Conservation (phyloP, 257 asterid species). For the Penstemon barbatus region DNA sequence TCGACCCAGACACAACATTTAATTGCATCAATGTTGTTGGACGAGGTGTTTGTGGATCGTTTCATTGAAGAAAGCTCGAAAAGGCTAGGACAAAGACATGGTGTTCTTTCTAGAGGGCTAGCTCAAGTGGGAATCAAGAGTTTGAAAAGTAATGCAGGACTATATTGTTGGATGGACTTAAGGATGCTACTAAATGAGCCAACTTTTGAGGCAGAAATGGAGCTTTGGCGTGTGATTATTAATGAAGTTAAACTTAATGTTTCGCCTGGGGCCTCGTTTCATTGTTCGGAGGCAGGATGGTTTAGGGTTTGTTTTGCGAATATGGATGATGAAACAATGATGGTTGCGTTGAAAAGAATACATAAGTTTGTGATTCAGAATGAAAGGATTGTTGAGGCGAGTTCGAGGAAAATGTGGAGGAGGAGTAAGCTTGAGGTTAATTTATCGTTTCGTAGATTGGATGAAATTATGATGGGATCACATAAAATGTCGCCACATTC, state of each 20-base stretch:
- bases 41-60: constrained; percentile 49
- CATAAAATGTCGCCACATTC: constrained; percentile 67
- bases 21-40: constrained; percentile 67
- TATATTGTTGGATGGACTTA: constrained; percentile 74
- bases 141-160: constrained; percentile 59
- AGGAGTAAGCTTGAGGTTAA: constrained; percentile 64
- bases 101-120: constrained; percentile 42
- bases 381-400: constrained; percentile 28
- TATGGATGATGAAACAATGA: constrained; percentile 67
- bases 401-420: constrained; percentile 46
- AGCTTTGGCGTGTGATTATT: constrained; percentile 59
- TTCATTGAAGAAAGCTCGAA: constrained; percentile 50
- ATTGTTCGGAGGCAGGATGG: constrained; percentile 86
- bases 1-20: constrained; percentile 81
- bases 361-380: constrained; percentile 45
- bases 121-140: constrained; percentile 55
- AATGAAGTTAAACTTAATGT: constrained; percentile 75
- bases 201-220: constrained; percentile 61
- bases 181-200: constrained; percentile 47
- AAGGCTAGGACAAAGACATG: constrained; percentile 50
- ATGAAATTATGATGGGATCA: constrained; percentile 46
- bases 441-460: constrained; percentile 64
- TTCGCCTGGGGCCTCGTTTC: constrained; percentile 76
- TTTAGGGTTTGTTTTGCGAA: constrained; percentile 83
- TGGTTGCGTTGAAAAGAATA: constrained; percentile 55